Evolutionary conservation across 192 early-diverging fungal genomes (phyloP).

Genomic region (Spizellomyces sp.): DNA sequence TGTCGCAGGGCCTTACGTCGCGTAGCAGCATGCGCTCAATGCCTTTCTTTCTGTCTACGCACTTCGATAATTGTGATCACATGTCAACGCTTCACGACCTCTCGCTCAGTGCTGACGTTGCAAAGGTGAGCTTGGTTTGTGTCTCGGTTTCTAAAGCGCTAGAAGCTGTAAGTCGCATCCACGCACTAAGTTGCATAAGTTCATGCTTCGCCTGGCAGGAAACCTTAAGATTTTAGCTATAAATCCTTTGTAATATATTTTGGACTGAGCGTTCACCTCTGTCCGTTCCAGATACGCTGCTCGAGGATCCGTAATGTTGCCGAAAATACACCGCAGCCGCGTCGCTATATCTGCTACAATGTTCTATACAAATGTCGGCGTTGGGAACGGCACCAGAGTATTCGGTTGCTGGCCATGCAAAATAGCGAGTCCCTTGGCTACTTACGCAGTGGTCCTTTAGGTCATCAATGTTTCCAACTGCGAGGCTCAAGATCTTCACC

Average conservation of each 20-base stretch:
- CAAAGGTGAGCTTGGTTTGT: not conserved
- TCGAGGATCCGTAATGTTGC: constrained; percentile 20
- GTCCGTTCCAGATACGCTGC: constrained; percentile 21
- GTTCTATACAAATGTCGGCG: constrained; percentile 1
- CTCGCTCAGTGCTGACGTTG: not conserved
- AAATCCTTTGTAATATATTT: not conserved
- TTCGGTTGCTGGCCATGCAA: not conserved
- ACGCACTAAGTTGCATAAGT: constrained; percentile 12
- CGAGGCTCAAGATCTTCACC: constrained; percentile 10
- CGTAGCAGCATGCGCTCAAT: not conserved
- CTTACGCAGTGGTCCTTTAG: constrained; percentile 1
- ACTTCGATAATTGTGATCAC: not conserved
- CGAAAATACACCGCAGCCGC: constrained; percentile 16
- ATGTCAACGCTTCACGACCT: not conserved
- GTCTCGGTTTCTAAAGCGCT: not conserved
- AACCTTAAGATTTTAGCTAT: not conserved
- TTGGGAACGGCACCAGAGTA: not conserved
- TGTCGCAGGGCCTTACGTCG: no score
- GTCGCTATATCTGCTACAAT: constrained; percentile 5
- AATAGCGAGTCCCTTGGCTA: not conserved
- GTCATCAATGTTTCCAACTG: constrained; percentile 3
- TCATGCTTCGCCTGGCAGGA: constrained; percentile 23
- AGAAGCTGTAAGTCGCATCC: constrained; percentile 1
- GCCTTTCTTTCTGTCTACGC: not conserved
- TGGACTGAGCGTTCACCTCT: constrained; percentile 1